Evolutionary conservation across 2,329 filamentous ascomycete genomes (phyloP), one percentile per base, ranked within the genome.

Genomic region (Hymenoscyphus albidus): DNA sequence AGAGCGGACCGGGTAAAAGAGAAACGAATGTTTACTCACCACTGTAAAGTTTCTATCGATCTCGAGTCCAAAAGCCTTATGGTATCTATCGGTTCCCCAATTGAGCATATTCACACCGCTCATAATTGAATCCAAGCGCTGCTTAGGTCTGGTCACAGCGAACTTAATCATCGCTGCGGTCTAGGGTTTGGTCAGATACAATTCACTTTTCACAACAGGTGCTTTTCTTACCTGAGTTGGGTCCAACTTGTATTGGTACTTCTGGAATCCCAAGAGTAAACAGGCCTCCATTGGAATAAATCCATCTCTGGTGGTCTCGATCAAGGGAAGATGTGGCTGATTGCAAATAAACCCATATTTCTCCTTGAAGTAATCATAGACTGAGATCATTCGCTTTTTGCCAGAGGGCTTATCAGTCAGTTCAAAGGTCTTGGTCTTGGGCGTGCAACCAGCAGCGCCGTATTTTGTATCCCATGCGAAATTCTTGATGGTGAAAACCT

Each of bases 101-200:
- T 86, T 79, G 0, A 94, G 81, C 69, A 89, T 83, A 0, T 78
- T 74, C 9, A 97, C 84, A 16, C 90, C 90, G 3, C 83, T 75
- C 59, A 87, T 78, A 70, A 98, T 93, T 22, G 90, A 85, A 0
- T 75, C 71, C 69, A 86, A 84, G n/a, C 95, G 90, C 38, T 87
- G 75, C 0, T 76, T 75, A 0, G 95, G 95, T 0, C 88, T 84
- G 5, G 90, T 92, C 4, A 97, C 94, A 0, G 94, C 93, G 72
- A 94, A 92, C 76, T 90, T 94, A 80, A 99, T 97, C 95, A 99
- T 99, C 5, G 83, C 78, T 0, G 88, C 80, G 0, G 94, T 97
- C 78, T 96, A 82, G 0, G 10, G 4, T 16, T 78, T 6, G 63
- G 64, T 62, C 22, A 65, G 18, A 59, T 56, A 54, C 31, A 9